These are phyloP conservation scores for Zygosaccharomyces pseudorouxii DNA, from an alignment of 805 yeast species.

Conservation along the genomic window DNA sequence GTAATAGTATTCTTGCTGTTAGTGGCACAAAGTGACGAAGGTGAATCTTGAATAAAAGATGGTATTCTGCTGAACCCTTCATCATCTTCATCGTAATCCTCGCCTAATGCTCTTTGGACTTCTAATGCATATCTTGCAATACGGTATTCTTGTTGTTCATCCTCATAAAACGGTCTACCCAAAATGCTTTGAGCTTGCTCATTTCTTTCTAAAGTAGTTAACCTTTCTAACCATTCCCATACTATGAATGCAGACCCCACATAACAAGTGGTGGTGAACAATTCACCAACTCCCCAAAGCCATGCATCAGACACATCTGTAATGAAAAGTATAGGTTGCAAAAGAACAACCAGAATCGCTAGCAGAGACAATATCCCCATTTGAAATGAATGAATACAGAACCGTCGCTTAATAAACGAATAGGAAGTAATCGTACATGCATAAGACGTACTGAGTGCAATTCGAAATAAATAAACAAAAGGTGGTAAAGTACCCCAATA, in stretches of 20 bases:
- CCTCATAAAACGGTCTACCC: constrained; percentile 72
- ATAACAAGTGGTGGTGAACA: constrained; percentile 68
- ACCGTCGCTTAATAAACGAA: constrained; percentile 47
- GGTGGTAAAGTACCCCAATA: constrained; percentile 62
- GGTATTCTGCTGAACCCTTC: constrained; percentile 4
- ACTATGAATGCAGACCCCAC: constrained; percentile 67
- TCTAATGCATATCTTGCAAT: constrained; percentile 30
- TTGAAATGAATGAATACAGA: constrained; percentile 41
- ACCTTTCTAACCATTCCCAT: constrained; percentile 82
- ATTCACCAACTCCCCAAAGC: constrained; percentile 68
- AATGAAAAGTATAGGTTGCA: constrained; percentile 65
- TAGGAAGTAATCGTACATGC: constrained; percentile 59
- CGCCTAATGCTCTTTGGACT: constrained; percentile 25
- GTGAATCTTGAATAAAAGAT: neutral
- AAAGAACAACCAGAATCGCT: constrained; percentile 50
- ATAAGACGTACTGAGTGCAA: constrained; percentile 64
- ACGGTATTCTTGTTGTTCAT: constrained; percentile 41
- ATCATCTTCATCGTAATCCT: constrained; percentile 11
- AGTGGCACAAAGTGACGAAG: neutral
- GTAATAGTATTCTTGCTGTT: neutral
- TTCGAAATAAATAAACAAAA: constrained; percentile 66
- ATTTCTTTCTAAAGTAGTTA: constrained; percentile 50
- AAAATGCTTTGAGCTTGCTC: constrained; percentile 66
- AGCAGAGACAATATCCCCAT: constrained; percentile 54
- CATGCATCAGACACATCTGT: constrained; percentile 73